phyloP scores from a whole-genome alignment of 495 filamentous ascomycete genomes.

The Neurospora sp. region DNA sequence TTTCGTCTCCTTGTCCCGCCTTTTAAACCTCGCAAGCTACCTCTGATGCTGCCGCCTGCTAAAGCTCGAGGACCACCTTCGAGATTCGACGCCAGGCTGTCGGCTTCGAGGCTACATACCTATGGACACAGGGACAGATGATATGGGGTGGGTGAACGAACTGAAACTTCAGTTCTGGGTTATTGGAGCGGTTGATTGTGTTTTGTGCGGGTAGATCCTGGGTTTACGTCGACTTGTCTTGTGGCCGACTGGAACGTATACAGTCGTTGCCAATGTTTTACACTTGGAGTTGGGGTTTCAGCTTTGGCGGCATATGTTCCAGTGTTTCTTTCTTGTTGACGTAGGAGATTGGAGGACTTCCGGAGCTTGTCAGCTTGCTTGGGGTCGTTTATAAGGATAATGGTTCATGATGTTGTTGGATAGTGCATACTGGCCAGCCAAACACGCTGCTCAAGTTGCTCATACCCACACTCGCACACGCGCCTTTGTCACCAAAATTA shows the following conservation, averaged over 20 bases:
- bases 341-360: neutral
- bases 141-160: neutral
- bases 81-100: neutral
- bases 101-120: neutral
- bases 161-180: neutral
- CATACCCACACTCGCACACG: too few species aligned
- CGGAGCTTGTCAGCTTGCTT: neutral
- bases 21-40: neutral
- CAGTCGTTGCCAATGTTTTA: neutral
- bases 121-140: neutral
- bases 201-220: neutral
- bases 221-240: neutral
- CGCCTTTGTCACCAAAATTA: neutral
- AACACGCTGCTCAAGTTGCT: too few species aligned
- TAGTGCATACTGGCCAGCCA: too few species aligned
- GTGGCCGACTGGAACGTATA: neutral
- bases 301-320: neutral
- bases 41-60: neutral
- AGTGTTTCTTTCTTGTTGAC: neutral
- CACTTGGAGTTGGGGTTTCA: neutral
- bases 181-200: neutral
- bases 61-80: neutral
- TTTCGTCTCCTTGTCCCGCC: neutral
- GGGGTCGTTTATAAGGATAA: neutral
- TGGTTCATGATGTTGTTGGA: neutral